Evolutionary conservation across 2,329 filamentous ascomycete genomes (phyloP), one percentile per base, ranked within the genome.

Genomic region (Aspergillus melleus): DNA sequence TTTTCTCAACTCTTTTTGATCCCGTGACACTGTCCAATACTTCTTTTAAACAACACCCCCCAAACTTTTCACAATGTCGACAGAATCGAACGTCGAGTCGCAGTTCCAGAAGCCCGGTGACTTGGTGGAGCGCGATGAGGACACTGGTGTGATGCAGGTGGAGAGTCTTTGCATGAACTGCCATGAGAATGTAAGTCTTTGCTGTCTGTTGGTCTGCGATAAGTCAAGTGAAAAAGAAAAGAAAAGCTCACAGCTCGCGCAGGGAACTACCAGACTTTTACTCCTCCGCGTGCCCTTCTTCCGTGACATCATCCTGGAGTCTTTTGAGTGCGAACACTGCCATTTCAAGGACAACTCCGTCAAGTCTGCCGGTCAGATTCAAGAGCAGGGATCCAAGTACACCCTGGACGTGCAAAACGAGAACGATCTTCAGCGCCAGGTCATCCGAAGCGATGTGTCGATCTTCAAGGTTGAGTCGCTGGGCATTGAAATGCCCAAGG

Each of bases 291-390:
- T 99, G 58, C 95, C 95, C 16, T 98, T 92, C 83, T 99, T 99
- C 83, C 92, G 92, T 80, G 94, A 99, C 77, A 88, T 99, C 64
- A 92, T 99, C 70, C 86, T 99, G 76, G 96, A 97, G 88, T 98
- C 94, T 63, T 99, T 99, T 77, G 86, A 86, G 66, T 99, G 95
- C 82, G 88, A 91, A 6, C 87, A 97, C 77, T 99, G 95, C 80
- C 82, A 88, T 73, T 89, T 94, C 78, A 87, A 90, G 66, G 96
- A 98, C 81, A 93, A 93, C 76, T 94, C 97, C 70, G 90, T 99
- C 68, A 94, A 97, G 74, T 88, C 93, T 9, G 95, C 95, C 29
- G 92, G 92, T 62, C 87, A 92, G 68, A 94, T 98, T 63, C 95
- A 98, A 79, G 89, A 92, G 69, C 91, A 91, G 70, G 95, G 95